These are phyloP conservation scores for Colletotrichum melonis DNA, from an alignment of 2,329 filamentous ascomycete species.

Conservation along the genomic window DNA sequence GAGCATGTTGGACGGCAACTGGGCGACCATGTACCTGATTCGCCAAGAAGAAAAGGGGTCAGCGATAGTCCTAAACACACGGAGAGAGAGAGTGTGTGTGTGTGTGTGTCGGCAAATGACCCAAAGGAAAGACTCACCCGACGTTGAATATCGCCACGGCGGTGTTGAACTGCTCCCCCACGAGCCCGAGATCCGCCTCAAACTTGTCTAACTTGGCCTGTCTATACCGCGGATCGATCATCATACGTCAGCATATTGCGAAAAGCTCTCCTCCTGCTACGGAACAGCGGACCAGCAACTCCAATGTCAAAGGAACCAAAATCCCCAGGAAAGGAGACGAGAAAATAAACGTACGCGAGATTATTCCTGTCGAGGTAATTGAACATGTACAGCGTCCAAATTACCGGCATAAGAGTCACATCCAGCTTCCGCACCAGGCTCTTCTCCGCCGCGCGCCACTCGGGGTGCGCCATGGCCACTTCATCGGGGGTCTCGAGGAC, in stretches of 20 bases:
- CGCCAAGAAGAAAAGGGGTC: not conserved
- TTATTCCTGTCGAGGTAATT: slow-evolving; percentile 36
- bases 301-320: too few relatives aligned
- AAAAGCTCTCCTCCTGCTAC: too few relatives aligned
- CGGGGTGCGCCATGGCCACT: slow-evolving; percentile 14
- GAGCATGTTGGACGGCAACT: slow-evolving; percentile 40
- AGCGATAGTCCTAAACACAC: not conserved
- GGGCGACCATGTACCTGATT: slow-evolving; percentile 37
- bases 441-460: slow-evolving; percentile 26
- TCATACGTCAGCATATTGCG: not conserved
- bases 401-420: slow-evolving; percentile 39
- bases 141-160: slow-evolving; percentile 30
- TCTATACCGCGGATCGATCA: not conserved
- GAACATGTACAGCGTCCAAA: slow-evolving; percentile 35
- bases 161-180: slow-evolving; percentile 33
- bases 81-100: not conserved
- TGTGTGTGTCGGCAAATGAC: too few relatives aligned
- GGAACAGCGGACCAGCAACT: too few relatives aligned
- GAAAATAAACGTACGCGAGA: slow-evolving; percentile 30
- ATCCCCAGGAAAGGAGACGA: too few relatives aligned
- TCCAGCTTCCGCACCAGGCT: slow-evolving; percentile 40
- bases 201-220: slow-evolving; percentile 30
- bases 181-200: slow-evolving; percentile 29
- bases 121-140: slow-evolving; percentile 12
- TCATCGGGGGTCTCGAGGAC: not conserved